Evolutionary conservation across 352 stramenopile genomes (phyloP), one percentile per base, ranked within the genome.

Genomic region (Bremia lactucae): DNA sequence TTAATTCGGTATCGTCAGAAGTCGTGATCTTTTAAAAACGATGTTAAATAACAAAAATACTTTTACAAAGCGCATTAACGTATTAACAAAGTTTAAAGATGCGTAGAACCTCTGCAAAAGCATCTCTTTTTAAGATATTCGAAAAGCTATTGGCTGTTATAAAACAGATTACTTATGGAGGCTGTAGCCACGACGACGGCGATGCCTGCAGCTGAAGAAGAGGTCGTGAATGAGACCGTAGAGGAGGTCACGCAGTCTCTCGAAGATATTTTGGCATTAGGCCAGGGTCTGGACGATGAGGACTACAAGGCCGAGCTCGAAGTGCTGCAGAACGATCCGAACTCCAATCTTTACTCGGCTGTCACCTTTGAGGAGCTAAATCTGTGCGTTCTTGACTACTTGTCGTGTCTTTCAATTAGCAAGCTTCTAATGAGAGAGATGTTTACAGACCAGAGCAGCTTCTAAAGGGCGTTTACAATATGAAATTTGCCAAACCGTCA

Each of bases 401-500:
- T 21, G 20, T 2, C 0, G 22, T 25, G 24, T 5, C 14, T 5
- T 14, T 33, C 6, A 16, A 42, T 20, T 34, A 36, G n/a, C 15
- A 2, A 31, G 37, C 21, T 46, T 22, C 5, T 39, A 48, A 42
- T 34, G 21, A 21, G 19, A 31, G 7, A 22, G 37, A 24, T 38
- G 6, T 14, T 1, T 19, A 8, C 35, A 84, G 72, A 5, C 75
- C 75, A 0, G 79, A 87, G 26, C 21, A 60, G 24, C 57, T 91
- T 42, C 69, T 91, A 13, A 87, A 88, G 49, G 79, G 79, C 31
- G 76, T 91, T 36, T 91, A 91, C 51, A 69, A 68, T 34, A 86
- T 91, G 73, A 91, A 91, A 62, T 91, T 91, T 45, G 77, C 72
- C 52, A 88, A 88, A 52, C 79, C 79, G 14, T 86, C 71, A 37